Percentiles rank a stretch among this genome's conserved stretches.
phyloP scores from a whole-genome alignment of 805 yeast genomes.

The Metschnikowia aberdeeniae region DNA sequence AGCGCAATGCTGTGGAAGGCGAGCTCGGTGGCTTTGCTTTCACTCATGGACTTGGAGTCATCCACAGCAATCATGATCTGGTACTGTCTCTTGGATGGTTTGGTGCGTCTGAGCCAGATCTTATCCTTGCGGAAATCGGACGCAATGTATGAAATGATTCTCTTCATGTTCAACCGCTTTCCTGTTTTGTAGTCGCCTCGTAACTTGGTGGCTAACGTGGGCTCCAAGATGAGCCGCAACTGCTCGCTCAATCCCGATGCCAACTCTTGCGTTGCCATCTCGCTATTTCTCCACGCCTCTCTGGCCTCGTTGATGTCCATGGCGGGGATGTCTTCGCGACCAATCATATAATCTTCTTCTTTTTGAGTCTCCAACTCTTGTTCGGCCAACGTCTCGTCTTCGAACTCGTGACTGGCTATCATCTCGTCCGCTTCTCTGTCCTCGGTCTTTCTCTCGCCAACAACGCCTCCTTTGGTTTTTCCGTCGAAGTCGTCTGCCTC shows the following conservation, averaged over 20 bases:
- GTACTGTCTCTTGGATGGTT: constrained; percentile 95
- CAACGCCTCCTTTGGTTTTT: constrained; percentile 46
- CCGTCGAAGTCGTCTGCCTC: constrained; percentile 44
- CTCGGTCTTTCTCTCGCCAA: constrained; percentile 43
- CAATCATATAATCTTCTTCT: constrained; percentile 19
- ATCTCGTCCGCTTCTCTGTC: constrained; percentile 14
- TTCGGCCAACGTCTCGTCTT: constrained; percentile 17
- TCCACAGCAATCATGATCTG: constrained; percentile 97
- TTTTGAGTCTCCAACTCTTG: constrained; percentile 10
- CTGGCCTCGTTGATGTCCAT: constrained; percentile 63
- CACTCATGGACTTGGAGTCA: constrained; percentile 97
- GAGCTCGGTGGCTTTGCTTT: constrained; percentile 80
- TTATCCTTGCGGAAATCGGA: constrained; percentile 96
- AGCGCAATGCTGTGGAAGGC: constrained; percentile 94
- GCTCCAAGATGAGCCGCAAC: constrained; percentile 85
- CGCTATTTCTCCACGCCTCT: constrained; percentile 78
- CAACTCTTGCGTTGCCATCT: constrained; percentile 78
- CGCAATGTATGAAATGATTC: constrained; percentile 96
- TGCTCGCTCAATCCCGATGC: constrained; percentile 90
- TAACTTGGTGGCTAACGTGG: constrained; percentile 92
- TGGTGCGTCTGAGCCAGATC: constrained; percentile 96
- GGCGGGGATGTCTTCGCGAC: constrained; percentile 37
- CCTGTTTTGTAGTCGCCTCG: constrained; percentile 97
- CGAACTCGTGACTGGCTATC: constrained; percentile 24
- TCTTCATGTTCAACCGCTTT: constrained; percentile 92